A percentile compares a stretch with the other conserved stretches of the same genome.
Evolutionary conservation across 192 early-diverging fungal species (phyloP).

Genomic region (Allomyces macrogynus): DNA sequence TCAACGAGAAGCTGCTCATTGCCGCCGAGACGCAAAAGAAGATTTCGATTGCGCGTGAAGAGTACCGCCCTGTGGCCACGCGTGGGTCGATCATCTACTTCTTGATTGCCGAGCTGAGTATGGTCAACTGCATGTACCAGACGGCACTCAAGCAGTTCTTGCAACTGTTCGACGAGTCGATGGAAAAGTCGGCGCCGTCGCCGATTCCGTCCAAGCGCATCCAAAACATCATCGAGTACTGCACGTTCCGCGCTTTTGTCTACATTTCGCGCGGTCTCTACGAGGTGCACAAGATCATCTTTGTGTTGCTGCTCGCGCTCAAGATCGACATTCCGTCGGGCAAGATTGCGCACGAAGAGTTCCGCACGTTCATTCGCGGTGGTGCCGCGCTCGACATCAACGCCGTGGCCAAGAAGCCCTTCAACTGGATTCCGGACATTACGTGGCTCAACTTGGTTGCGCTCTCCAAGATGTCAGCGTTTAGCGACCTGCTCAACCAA

Average conservation of each 20-base stretch:
- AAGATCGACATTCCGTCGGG: slow-evolving; percentile 37
- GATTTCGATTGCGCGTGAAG: slow-evolving; percentile 37
- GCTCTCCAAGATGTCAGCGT: slow-evolving; percentile 37
- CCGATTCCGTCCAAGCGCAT: slow-evolving; percentile 43
- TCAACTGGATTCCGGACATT: slow-evolving; percentile 47
- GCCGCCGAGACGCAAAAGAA: slow-evolving; percentile 49
- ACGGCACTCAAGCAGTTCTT: slow-evolving; percentile 42
- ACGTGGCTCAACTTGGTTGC: slow-evolving; percentile 45
- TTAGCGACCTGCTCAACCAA: slow-evolving; percentile 41
- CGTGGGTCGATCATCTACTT: slow-evolving; percentile 43
- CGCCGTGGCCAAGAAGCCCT: slow-evolving; percentile 39
- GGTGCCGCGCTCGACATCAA: slow-evolving; percentile 46
- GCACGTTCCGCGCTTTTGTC: slow-evolving; percentile 33
- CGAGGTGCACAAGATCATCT: slow-evolving; percentile 39
- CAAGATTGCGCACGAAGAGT: slow-evolving; percentile 35
- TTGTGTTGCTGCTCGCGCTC: slow-evolving; percentile 34
- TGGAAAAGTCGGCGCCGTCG: slow-evolving; percentile 39
- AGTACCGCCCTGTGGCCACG: slow-evolving; percentile 37
- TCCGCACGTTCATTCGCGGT: slow-evolving; percentile 41
- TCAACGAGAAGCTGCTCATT: slow-evolving; percentile 38
- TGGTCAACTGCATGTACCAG: slow-evolving; percentile 49
- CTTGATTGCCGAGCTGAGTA: slow-evolving; percentile 45
- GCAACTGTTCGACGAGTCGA: slow-evolving; percentile 42
- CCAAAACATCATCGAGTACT: slow-evolving; percentile 46
- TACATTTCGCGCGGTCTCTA: slow-evolving; percentile 39